Conservation (phyloP, 169 alveolate genomes). For the Plasmodium knowlesi region DNA sequence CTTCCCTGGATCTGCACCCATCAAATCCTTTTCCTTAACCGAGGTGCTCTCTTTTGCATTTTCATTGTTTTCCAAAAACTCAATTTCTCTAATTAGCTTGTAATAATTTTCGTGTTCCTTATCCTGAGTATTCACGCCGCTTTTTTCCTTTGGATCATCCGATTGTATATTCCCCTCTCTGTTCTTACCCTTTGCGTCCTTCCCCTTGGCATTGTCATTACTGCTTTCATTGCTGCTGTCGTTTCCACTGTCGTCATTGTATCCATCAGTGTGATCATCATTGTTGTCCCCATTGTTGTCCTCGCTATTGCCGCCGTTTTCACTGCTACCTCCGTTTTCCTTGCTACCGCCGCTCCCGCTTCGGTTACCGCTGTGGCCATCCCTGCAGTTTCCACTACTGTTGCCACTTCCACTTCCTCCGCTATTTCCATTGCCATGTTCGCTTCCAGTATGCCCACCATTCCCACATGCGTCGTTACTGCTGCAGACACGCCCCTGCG, state of each 20-base stretch:
- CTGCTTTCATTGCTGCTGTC: neutral
- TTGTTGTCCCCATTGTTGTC: neutral
- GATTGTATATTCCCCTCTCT: neutral
- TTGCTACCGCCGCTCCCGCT: neutral
- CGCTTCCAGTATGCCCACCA: neutral
- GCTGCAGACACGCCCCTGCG: neutral
- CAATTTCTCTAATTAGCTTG: conserved; percentile 58
- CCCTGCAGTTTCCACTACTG: neutral
- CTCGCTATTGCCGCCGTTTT: neutral
- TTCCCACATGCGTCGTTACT: neutral
- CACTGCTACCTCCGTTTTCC: neutral
- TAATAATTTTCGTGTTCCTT: conserved; percentile 62
- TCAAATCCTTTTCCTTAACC: neutral
- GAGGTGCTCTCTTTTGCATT: neutral
- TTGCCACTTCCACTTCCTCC: neutral
- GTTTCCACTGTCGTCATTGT: neutral
- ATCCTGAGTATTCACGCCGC: neutral
- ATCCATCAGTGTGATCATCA: neutral
- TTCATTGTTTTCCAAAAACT: conserved; percentile 59
- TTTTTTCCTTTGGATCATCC: neutral
- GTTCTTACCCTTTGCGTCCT: neutral
- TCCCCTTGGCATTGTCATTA: neutral
- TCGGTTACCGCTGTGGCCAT: neutral
- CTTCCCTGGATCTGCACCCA: neutral
- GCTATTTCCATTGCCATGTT: neutral